Percentiles rank a stretch among this genome's conserved stretches.
phyloP scores from a whole-genome alignment of 2,329 filamentous ascomycete species.

The Colletotrichum tamarilloi region DNA sequence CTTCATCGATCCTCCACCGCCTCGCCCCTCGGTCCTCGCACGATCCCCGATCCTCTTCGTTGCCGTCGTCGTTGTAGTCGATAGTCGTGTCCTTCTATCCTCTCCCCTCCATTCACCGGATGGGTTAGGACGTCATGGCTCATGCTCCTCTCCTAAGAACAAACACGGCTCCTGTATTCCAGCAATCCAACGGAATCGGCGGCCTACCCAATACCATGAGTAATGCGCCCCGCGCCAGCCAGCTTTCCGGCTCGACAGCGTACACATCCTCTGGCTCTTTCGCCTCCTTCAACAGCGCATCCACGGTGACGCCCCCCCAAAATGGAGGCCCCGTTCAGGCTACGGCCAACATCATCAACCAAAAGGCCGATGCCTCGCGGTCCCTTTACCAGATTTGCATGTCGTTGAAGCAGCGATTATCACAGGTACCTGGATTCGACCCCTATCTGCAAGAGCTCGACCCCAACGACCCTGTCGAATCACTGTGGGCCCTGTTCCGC shows the following conservation, averaged over 20 bases:
- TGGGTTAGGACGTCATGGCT: constrained; percentile 64
- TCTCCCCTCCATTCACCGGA: constrained; percentile 43
- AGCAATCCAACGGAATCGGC: constrained; percentile 59
- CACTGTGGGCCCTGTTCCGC: constrained; percentile 88
- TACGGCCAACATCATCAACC: constrained; percentile 96
- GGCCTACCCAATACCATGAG: constrained; percentile 61
- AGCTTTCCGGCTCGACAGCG: constrained; percentile 71
- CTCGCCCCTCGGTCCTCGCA: background rate
- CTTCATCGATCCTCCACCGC: constrained; percentile 25
- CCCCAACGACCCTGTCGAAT: constrained; percentile 81
- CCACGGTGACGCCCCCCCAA: constrained; percentile 53
- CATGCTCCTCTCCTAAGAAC: constrained; percentile 70
- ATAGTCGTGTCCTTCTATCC: constrained; percentile 4
- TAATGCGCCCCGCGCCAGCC: constrained; percentile 66
- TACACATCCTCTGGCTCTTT: constrained; percentile 65
- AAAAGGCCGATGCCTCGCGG: constrained; percentile 88
- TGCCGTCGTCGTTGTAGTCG: background rate
- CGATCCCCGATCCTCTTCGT: constrained; percentile 16
- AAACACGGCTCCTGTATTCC: constrained; percentile 67
- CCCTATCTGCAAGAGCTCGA: constrained; percentile 78
- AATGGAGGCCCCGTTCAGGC: constrained; percentile 75
- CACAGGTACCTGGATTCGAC: constrained; percentile 86
- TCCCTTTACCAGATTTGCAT: constrained; percentile 97
- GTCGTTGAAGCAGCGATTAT: constrained; percentile 82
- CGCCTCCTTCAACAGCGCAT: constrained; percentile 57